Conservation (phyloP, 352 stramenopile genomes). For the Pythium sp. region DNA sequence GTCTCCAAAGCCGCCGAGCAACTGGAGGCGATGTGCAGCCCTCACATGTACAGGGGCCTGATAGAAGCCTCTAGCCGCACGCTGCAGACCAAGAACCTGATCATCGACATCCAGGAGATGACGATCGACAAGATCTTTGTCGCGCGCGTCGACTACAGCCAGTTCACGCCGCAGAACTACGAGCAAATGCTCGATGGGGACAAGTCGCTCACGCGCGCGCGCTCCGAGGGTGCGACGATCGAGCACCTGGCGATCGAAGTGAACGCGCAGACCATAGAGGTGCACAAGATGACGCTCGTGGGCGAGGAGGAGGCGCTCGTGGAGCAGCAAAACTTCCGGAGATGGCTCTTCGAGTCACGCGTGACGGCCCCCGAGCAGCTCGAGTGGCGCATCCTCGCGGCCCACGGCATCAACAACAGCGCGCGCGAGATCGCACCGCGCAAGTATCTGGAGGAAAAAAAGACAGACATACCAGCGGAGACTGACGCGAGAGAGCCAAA, state of each 20-base stretch:
- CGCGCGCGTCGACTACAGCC: conserved; percentile 24
- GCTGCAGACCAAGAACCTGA: conserved; percentile 28
- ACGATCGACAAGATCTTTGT: conserved; percentile 28
- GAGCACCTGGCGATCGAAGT: conserved; percentile 39
- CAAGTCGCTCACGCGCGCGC: conserved; percentile 16
- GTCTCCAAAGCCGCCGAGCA: conserved; percentile 13
- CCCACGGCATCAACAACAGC: conserved; percentile 25
- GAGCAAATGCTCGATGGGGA: conserved; percentile 21
- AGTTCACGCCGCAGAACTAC: conserved; percentile 34
- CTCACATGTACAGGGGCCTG: conserved; percentile 26
- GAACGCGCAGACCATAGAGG: conserved; percentile 33
- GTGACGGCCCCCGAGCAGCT: conserved; percentile 30
- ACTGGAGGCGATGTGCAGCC: conserved; percentile 28
- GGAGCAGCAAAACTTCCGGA: conserved; percentile 35
- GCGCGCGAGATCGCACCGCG: conserved; percentile 26
- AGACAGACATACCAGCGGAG: neutral
- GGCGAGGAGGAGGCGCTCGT: conserved; percentile 34
- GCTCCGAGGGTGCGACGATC: conserved; percentile 27
- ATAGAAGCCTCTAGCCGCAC: conserved; percentile 21
- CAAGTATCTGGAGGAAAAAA: conserved; percentile 41
- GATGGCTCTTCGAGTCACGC: conserved; percentile 34
- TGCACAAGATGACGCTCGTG: conserved; percentile 39
- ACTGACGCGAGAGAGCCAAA: neutral
- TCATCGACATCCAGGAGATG: conserved; percentile 38
- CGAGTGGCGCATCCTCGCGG: conserved; percentile 37